A percentile compares a stretch with the other conserved stretches of the same genome.
These are phyloP conservation scores for Gigaspora rosea DNA, from an alignment of 192 early-diverging fungal species.

Conservation along the genomic window DNA sequence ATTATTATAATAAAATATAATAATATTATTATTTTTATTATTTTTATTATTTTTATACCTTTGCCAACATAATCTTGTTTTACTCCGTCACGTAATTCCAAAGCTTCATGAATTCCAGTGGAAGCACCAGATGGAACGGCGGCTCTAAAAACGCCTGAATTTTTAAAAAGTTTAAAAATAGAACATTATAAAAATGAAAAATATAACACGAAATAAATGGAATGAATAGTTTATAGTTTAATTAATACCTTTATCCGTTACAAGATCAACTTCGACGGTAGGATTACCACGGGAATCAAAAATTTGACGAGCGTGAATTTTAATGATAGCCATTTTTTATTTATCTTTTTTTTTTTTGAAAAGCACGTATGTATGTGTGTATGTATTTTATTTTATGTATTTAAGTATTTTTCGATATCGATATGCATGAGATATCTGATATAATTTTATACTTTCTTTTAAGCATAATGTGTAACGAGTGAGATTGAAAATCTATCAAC, in stretches of 20 bases:
- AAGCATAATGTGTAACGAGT: too few species aligned
- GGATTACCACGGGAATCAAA: slow-evolving; percentile 99
- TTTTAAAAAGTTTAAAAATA: neutral
- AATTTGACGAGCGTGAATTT: slow-evolving; percentile 93
- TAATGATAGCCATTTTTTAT: slow-evolving; percentile 64
- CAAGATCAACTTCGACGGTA: slow-evolving; percentile 97
- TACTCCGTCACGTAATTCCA: slow-evolving; percentile 94
- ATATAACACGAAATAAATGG: neutral
- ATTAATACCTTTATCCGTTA: slow-evolving; percentile 80
- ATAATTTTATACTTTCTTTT: too few species aligned
- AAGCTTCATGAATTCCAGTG: slow-evolving; percentile 97
- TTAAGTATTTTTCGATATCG: too few species aligned
- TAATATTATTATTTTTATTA: neutral
- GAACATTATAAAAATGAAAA: neutral
- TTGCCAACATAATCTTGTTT: slow-evolving; percentile 91
- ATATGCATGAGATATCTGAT: too few species aligned
- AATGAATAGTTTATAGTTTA: neutral
- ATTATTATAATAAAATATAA: neutral
- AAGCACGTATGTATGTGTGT: too few species aligned
- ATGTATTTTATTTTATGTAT: too few species aligned
- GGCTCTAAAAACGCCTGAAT: slow-evolving; percentile 85
- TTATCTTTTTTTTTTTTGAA: too few species aligned
- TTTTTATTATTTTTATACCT: slow-evolving; percentile 60
- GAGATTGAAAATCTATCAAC: too few species aligned
- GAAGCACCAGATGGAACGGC: slow-evolving; percentile 98